Evolutionary conservation across 1,284 basidiomycete species (phyloP).

Genomic region (Irpex lacteus): DNA sequence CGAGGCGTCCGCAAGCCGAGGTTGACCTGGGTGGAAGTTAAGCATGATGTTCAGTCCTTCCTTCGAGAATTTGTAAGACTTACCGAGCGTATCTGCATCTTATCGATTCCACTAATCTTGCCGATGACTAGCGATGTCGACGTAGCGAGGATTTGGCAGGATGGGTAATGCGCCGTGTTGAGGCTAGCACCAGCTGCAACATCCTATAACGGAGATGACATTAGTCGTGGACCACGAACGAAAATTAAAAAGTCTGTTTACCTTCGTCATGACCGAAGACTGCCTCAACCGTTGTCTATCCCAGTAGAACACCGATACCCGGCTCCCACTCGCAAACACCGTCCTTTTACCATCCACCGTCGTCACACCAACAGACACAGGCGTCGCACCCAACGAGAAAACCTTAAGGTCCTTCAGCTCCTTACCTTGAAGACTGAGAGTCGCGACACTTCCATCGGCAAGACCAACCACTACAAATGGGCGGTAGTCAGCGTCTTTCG

Average conservation of each 20-base stretch:
- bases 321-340: conserved; percentile 65
- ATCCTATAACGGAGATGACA: conserved; percentile 44
- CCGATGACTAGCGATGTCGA: conserved; percentile 60
- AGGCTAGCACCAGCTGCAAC: conserved; percentile 54
- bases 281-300: conserved; percentile 62
- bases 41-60: neutral
- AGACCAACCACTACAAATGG: conserved; percentile 77
- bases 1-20: conserved; percentile 68
- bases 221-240: neutral
- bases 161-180: conserved; percentile 43
- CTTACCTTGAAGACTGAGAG: conserved; percentile 48
- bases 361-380: conserved; percentile 58
- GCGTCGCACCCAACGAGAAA: conserved; percentile 66
- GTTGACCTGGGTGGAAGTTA: conserved; percentile 45
- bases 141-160: conserved; percentile 59
- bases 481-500: conserved; percentile 35
- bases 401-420: conserved; percentile 53
- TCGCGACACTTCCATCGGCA: conserved; percentile 76
- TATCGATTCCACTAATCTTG: conserved; percentile 66
- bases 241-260: conserved; percentile 27
- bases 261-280: conserved; percentile 77
- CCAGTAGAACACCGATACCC: conserved; percentile 65
- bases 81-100: conserved; percentile 80
- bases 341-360: conserved; percentile 46
- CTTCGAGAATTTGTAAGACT: too few species aligned